These are phyloP conservation scores for Breviolum minutum DNA, from an alignment of 73 alveolate genomes.

Conservation along the genomic window DNA sequence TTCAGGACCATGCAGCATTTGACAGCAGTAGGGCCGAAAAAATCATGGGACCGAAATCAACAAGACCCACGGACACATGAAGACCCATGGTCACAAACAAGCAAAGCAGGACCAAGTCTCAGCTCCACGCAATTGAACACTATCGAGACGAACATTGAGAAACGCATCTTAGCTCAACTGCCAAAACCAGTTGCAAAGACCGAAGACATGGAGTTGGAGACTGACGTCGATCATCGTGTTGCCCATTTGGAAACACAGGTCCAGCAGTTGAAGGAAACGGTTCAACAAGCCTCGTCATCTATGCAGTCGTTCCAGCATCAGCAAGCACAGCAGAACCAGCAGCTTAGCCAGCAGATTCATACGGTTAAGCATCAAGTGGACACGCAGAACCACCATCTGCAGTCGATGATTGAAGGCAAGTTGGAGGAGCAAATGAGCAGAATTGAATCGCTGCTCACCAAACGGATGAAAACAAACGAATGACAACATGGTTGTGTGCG, in stretches of 20 bases:
- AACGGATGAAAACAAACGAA: background rate
- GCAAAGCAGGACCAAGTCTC: background rate
- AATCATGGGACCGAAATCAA: background rate
- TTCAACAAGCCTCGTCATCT: background rate
- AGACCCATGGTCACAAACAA: background rate
- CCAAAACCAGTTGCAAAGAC: background rate
- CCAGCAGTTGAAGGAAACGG: background rate
- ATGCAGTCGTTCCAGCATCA: background rate
- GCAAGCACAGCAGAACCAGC: background rate
- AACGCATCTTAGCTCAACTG: background rate
- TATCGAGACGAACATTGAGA: background rate
- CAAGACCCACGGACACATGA: background rate
- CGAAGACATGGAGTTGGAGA: background rate
- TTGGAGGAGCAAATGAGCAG: background rate
- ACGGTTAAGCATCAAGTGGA: background rate
- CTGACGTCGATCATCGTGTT: background rate
- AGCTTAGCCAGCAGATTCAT: background rate
- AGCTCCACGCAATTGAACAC: background rate
- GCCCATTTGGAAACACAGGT: background rate
- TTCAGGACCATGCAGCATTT: background rate
- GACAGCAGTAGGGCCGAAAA: too few relatives aligned
- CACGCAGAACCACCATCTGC: background rate
- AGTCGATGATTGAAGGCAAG: background rate
- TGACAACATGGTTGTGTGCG: background rate
- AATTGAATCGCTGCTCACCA: background rate